Base-by-base conservation (phyloP, 192 early-diverging fungal species). In the Rhizophagus prolifer region DNA sequence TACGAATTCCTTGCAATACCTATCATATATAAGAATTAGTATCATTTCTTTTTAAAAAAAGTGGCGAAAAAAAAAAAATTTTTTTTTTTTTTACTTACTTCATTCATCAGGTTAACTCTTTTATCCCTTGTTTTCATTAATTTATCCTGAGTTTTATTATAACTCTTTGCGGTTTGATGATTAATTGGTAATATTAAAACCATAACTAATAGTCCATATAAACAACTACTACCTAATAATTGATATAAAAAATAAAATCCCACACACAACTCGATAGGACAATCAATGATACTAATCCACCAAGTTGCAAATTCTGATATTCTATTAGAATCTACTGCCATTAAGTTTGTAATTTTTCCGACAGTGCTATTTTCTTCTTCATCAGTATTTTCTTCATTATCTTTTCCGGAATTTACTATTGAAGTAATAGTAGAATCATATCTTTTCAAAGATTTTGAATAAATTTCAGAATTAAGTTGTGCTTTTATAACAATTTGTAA, bases 1-100 rank as follows among this genome's bases (percentile, higher is more conserved):
- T 94, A 14, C 95, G 88, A 50, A 99, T 97, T 47, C 94, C 95
- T 78, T 91, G 86, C 38, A 97, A 83, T 14, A 75, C 25, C 74
- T 75, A 36, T 65, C 79, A 83, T 69, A 75, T 2, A 25, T 23
- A 70, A 46, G 2, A 76, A 4, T 73, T 78, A 54, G 7, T 21
- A 6, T 77, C 28, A 78, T 69, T 30, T 79, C 79, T 9, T 79
- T 79, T 46, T 46, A 5, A 9, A 9, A 34, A 70, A 14, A 26
- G 7, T 8, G 0, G 36, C 36, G 36, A 8, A 23, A 36, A 26
- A 23, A 38, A 14, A 59, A n/a, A n/a, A n/a, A n/a, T n/a, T n/a
- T n/a, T n/a, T n/a, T n/a, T n/a, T 38, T 30, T 36, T 36, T 68
- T 12, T 28, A 74, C 80, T 64, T 14, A 94, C 78, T 70, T 94